A percentile compares a stretch with the other conserved stretches of the same genome.
These are phyloP conservation scores for Aleurites moluccanus DNA, from an alignment of 441 rosid genomes.

Conservation along the genomic window DNA sequence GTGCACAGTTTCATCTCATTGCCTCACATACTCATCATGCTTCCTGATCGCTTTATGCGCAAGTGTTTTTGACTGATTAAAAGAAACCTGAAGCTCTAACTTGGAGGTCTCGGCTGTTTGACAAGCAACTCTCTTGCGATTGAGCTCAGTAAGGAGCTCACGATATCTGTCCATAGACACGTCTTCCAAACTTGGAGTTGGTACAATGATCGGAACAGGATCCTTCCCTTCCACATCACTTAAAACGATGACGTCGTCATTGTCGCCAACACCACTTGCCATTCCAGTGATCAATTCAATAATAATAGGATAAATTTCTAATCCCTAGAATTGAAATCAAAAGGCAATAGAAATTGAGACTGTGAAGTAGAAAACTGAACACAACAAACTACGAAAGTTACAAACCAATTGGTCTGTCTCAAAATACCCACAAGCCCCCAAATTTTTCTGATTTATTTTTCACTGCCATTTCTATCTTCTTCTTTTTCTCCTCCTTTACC, in stretches of 20 bases:
- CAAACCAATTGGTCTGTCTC: too few species aligned
- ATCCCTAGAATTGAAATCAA: slow-evolving; percentile 12
- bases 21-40: slow-evolving; percentile 67
- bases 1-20: slow-evolving; percentile 66
- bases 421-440: too few species aligned
- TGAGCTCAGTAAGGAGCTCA: slow-evolving; percentile 70
- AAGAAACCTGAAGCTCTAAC: slow-evolving; percentile 57
- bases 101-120: slow-evolving; percentile 64
- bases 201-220: slow-evolving; percentile 44
- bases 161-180: slow-evolving; percentile 47
- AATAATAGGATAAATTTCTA: not conserved
- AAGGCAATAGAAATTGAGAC: too few species aligned
- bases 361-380: too few species aligned
- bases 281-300: slow-evolving; percentile 22
- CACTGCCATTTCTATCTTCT: too few species aligned
- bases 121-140: slow-evolving; percentile 77
- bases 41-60: slow-evolving; percentile 79
- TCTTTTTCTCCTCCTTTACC: too few species aligned
- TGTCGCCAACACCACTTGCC: slow-evolving; percentile 40
- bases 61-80: slow-evolving; percentile 61
- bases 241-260: slow-evolving; percentile 66
- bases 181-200: slow-evolving; percentile 42
- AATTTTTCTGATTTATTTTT: too few species aligned
- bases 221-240: slow-evolving; percentile 89
- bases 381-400: too few species aligned